These are phyloP conservation scores for Coemansia sp. DNA, from an alignment of 192 early-diverging fungal species.

Conservation along the genomic window DNA sequence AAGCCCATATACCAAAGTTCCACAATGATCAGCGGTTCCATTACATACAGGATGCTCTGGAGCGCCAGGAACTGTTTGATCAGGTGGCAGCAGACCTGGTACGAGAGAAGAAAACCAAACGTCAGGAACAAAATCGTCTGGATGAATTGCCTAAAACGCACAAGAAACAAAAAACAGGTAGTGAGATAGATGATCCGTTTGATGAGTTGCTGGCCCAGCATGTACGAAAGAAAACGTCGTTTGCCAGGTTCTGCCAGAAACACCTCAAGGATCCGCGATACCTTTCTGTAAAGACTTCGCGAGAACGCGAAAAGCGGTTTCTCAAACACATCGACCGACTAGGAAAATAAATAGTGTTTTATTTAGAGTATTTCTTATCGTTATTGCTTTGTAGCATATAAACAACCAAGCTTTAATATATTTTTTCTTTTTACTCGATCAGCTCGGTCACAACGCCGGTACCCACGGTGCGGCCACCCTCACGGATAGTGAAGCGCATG, in stretches of 20 bases:
- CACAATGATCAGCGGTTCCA: conserved; percentile 16
- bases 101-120: conserved; percentile 2
- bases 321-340: conserved; percentile 23
- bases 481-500: conserved; percentile 95
- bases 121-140: neutral
- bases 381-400: neutral
- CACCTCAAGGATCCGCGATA: conserved; percentile 42
- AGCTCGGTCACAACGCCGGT: conserved; percentile 86
- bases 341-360: neutral
- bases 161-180: neutral
- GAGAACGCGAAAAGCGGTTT: conserved; percentile 50
- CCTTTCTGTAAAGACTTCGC: conserved; percentile 36
- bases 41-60: conserved; percentile 6
- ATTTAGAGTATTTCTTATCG: neutral
- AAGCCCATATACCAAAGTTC: conserved; percentile 12
- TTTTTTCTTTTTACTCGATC: conserved; percentile 56
- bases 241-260: conserved; percentile 46
- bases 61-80: conserved; percentile 41
- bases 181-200: conserved; percentile 16
- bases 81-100: conserved; percentile 19
- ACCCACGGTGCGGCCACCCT: conserved; percentile 97
- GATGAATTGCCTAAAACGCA: neutral
- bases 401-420: no score
- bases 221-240: conserved; percentile 28
- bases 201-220: conserved; percentile 29